A percentile compares a stretch with the other conserved stretches of the same genome.
Conservation (phyloP, 495 filamentous ascomycete genomes). For the Trichoderma virens region DNA sequence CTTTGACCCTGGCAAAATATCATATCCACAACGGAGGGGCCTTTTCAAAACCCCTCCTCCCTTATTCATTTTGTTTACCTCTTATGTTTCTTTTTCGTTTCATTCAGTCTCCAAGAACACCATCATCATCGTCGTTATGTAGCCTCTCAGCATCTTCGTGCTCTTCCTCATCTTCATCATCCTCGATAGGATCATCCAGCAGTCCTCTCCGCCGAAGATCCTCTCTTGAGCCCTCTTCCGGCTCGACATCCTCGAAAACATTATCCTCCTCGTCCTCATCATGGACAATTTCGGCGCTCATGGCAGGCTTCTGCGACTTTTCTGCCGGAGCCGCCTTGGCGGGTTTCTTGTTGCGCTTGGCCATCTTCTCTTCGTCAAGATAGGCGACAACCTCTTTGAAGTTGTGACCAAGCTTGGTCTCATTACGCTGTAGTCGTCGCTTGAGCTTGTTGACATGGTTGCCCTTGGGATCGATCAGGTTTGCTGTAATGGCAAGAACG, state of each 20-base stretch:
- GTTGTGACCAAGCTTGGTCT: conserved; percentile 58
- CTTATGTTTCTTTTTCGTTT: neutral
- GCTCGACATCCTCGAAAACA: conserved; percentile 42
- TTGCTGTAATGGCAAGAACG: conserved; percentile 67
- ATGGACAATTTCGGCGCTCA: conserved; percentile 33
- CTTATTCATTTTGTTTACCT: neutral
- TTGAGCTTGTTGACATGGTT: conserved; percentile 52
- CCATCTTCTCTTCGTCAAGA: conserved; percentile 53
- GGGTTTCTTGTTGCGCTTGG: conserved; percentile 31
- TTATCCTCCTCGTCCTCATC: conserved; percentile 45
- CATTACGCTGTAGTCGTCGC: conserved; percentile 59
- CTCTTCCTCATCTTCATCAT: conserved; percentile 44
- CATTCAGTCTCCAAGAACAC: conserved; percentile 61
- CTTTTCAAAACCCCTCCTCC: neutral
- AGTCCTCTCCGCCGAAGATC: conserved; percentile 55
- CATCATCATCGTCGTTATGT: conserved; percentile 38
- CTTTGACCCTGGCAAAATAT: neutral
- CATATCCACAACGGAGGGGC: neutral
- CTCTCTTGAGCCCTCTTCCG: conserved; percentile 48
- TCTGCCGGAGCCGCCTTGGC: conserved; percentile 32
- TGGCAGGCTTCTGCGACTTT: neutral
- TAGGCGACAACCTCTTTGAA: conserved; percentile 69
- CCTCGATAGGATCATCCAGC: conserved; percentile 44
- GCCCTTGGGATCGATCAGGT: conserved; percentile 58
- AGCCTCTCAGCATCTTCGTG: conserved; percentile 18